Evolutionary conservation across 2,329 filamentous ascomycete genomes (phyloP), one percentile per base, ranked within the genome.

Genomic region (Juglanconis sp.): DNA sequence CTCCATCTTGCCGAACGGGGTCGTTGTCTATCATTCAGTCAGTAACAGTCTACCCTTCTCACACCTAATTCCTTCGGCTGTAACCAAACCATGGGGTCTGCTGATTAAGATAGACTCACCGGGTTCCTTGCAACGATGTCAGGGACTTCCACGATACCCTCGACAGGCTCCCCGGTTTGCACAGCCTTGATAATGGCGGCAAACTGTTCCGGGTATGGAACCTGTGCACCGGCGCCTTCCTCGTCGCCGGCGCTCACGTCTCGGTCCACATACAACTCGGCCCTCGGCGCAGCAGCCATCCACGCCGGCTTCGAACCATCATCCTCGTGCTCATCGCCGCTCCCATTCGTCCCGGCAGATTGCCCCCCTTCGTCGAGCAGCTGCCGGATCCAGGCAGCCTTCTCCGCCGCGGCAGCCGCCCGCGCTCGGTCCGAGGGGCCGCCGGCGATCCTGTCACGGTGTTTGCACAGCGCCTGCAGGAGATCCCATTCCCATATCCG

Each of bases 141-240:
- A 4, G 93, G 92, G 56, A 97, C 94, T 64, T 96, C 86, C 66
- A 87, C 87, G 69, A 97, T 96, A 1, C 93, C 93, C 1, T 92
- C 92, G 48, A 97, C 89, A 0, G 90, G 88, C 67, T 91, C 87
- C 56, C 92, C 92, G 34, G 86, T 87, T 31, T 91, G 90, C 57
- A 97, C 90, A 57, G 96, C 83, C 68, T 91, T 89, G 58, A 96
- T 88, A 63, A 97, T 92, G 65, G 94, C 87, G 7, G 90, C 88
- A 73, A 97, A 96, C 1, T 87, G 88, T 53, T 87, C 87, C 3
- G 92, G 92, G 68, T 96, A 96, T 42, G 75, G 76, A n/a, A 66
- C 69, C 15, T 62, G 65, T 1, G 57, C 64, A 4, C 60, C 65
- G 6, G 66, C 57, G 13, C 60, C 58, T 2, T 63, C 60, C n/a